Base-by-base conservation (phyloP, 441 rosid species). In the Pelargonium cotyledonis region DNA sequence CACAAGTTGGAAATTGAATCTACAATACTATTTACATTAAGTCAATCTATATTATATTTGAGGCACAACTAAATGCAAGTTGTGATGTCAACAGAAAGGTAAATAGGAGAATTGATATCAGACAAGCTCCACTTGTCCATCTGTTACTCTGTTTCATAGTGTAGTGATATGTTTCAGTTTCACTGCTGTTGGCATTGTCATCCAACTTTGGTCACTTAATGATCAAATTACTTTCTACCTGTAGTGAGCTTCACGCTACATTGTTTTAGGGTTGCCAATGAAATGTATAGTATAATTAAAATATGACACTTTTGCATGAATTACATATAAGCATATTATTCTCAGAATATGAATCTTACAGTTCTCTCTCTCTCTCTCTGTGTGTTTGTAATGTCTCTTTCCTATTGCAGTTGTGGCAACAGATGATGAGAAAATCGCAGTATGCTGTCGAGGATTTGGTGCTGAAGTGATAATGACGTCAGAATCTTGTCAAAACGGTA, bases 391-490 rank as follows among this genome's bases (percentile, higher is more conserved):
- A 67, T 51, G 49, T 15, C 31, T 66, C 68, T 18, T 65, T 77
- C 14, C 66, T 47, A 49, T 7, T 76, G 65, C 80, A 91, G 97
- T 94, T 82, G 96, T 91, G 72, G 98, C 99, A 21, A 94, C 94
- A 1, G 96, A 94, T 82, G 97, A 94, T 70, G 92, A 88, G 70
- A 83, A 79, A 81, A 91, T 94, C 10, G 97, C 98, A 15, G 93
- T 86, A 61, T 94, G 98, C n/a, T 94, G 98, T 81, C 89, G 92
- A 74, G 87, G 89, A 63, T 89, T 91, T 83, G 98, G 97, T 5
- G 97, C 97, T 6, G 91, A 88, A 83, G 98, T 94, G 47, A 75
- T 94, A 70, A 88, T 94, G 98, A 94, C 98, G 66, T 89, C 95
- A 12, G 96, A 88, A 79, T 86, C 93, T 76, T 91, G 99, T 72